phyloP scores from a whole-genome alignment of 2,329 filamentous ascomycete genomes.

The Verticillium klebahnii region DNA sequence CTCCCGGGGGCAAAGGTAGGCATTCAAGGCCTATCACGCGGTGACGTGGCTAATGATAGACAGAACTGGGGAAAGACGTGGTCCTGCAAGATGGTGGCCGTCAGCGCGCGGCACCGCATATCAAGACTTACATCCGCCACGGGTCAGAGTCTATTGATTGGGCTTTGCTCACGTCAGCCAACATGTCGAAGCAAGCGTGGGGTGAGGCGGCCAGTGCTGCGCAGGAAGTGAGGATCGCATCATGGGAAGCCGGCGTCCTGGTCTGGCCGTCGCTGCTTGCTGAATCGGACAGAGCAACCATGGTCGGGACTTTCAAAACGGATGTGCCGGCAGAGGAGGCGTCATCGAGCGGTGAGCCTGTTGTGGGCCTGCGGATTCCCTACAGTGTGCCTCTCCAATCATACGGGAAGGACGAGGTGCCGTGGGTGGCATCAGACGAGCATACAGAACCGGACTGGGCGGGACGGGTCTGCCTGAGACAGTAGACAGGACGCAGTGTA shows the following conservation, averaged over 20 bases:
- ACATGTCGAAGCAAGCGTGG: constrained; percentile 86
- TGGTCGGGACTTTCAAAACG: constrained; percentile 64
- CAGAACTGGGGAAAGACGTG: constrained; percentile 20
- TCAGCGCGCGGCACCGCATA: constrained; percentile 72
- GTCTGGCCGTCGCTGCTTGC: constrained; percentile 67
- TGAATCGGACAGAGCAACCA: constrained; percentile 38
- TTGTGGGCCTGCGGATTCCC: constrained; percentile 74
- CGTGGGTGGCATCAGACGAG: constrained; percentile 67
- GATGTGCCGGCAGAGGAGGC: constrained; percentile 43
- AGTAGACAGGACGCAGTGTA: not conserved
- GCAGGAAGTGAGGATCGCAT: constrained; percentile 66
- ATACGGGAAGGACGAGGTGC: constrained; percentile 60
- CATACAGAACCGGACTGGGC: constrained; percentile 60
- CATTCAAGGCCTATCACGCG: no score
- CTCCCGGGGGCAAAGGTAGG: constrained; percentile 27
- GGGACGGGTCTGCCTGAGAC: constrained; percentile 16
- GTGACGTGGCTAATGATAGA: constrained; percentile 3
- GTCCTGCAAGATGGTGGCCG: constrained; percentile 49
- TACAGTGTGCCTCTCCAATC: constrained; percentile 70
- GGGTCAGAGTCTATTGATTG: constrained; percentile 62
- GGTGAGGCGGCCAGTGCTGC: constrained; percentile 56
- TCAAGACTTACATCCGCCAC: constrained; percentile 82
- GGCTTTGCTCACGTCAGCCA: constrained; percentile 88
- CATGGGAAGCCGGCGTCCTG: constrained; percentile 79
- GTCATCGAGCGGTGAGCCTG: constrained; percentile 19